Evolutionary conservation across 208 protist species (phyloP).

Genomic region (Histomonas meleagridis): DNA sequence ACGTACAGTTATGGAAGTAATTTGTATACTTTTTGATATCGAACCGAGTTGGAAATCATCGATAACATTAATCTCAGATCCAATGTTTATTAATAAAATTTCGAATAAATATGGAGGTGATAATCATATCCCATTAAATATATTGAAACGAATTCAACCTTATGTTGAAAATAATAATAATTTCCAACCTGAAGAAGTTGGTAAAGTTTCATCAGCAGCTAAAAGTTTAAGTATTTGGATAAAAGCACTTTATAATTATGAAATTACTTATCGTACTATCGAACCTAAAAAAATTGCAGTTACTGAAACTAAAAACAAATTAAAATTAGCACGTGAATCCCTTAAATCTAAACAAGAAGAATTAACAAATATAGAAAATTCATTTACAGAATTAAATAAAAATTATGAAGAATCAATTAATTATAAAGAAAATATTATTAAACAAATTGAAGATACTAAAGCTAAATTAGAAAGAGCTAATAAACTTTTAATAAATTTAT

Average conservation of each 20-base stretch:
- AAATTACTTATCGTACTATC: constrained; percentile 67
- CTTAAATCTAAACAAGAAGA: constrained; percentile 73
- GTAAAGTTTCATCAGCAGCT: constrained; percentile 75
- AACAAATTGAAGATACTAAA: constrained; percentile 20
- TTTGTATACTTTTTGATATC: constrained; percentile 79
- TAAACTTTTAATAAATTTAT: constrained; percentile 69
- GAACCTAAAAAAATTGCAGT: constrained; percentile 74
- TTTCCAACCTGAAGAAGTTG: constrained; percentile 76
- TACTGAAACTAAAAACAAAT: constrained; percentile 68
- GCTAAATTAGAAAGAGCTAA: constrained; percentile 68
- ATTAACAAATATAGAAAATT: constrained; percentile 61
- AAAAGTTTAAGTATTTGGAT: constrained; percentile 81
- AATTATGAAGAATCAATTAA: constrained; percentile 16
- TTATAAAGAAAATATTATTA: not conserved
- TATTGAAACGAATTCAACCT: not conserved
- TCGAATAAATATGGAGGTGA: constrained; percentile 77
- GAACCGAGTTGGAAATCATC: constrained; percentile 54
- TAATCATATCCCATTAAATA: constrained; percentile 30
- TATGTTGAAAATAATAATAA: constrained; percentile 57
- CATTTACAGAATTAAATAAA: constrained; percentile 53
- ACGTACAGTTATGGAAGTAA: constrained; percentile 78
- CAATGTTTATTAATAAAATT: constrained; percentile 68
- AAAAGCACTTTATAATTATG: constrained; percentile 64
- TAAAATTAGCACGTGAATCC: constrained; percentile 66
- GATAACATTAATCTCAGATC: constrained; percentile 78